Percentiles rank a stretch among this genome's conserved stretches.
Conservation (phyloP, 2,329 filamentous ascomycete species). For the Trichoderma hamatum region DNA sequence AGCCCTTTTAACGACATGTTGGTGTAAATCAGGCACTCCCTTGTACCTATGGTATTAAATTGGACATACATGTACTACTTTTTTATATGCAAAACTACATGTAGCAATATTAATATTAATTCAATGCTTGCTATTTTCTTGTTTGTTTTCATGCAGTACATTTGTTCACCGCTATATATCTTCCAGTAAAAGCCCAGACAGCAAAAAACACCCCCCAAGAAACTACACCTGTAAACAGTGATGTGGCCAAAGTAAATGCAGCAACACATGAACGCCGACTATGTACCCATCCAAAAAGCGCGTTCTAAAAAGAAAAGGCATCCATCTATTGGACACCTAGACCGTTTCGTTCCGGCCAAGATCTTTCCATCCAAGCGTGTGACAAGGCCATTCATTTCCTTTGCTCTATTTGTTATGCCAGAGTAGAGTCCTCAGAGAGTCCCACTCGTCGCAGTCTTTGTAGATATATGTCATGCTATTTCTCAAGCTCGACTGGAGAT, state of each 20-base stretch:
- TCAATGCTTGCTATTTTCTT: not conserved
- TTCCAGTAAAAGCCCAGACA: not conserved
- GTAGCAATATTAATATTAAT: not conserved
- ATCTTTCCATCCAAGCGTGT: not conserved
- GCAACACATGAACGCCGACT: not conserved
- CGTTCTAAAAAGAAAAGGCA: not conserved
- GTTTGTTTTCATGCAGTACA: not conserved
- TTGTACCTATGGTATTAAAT: not conserved
- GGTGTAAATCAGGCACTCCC: too few relatives aligned
- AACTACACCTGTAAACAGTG: not conserved
- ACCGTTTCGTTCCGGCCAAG: not conserved
- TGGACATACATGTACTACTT: not conserved
- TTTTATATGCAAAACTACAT: not conserved
- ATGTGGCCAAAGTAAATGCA: not conserved
- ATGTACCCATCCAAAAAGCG: slow-evolving; percentile 3
- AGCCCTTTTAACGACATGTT: too few relatives aligned
- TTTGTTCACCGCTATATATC: slow-evolving; percentile 7
- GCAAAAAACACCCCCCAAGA: slow-evolving; percentile 1
- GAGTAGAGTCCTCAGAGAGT: slow-evolving; percentile 79
- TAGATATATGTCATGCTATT: slow-evolving; percentile 99
- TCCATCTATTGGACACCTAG: not conserved
- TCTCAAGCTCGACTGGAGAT: slow-evolving; percentile 85
- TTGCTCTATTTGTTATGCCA: slow-evolving; percentile 73
- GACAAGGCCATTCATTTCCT: not conserved
- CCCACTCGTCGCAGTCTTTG: slow-evolving; percentile 85